A percentile compares a stretch with the other conserved stretches of the same genome.
Conservation (phyloP, 176 grass and related monocot genomes). For the Aegilops umbellulata region DNA sequence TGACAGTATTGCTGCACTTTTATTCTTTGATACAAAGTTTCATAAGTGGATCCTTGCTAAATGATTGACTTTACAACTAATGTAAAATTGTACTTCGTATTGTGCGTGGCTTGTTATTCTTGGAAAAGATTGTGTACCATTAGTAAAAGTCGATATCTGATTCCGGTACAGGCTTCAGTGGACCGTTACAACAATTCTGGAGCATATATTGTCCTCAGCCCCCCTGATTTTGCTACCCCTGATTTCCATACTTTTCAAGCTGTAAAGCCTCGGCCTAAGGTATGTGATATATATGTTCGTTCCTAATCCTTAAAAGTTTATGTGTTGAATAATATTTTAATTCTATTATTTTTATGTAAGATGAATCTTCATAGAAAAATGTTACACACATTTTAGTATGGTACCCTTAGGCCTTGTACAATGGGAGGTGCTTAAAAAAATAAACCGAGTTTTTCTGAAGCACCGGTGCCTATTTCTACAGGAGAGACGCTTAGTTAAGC, state of each 20-base stretch:
- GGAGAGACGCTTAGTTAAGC: too few relatives aligned
- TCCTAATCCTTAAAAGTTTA: not conserved
- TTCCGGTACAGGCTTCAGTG: constrained; percentile 59
- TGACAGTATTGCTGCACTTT: not conserved
- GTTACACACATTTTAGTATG: not conserved
- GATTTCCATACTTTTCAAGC: constrained; percentile 90
- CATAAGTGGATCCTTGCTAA: not conserved
- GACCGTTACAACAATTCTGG: constrained; percentile 78
- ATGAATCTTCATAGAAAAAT: not conserved
- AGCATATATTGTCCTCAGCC: constrained; percentile 82
- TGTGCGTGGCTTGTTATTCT: not conserved
- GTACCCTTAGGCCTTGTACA: not conserved
- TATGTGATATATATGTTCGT: constrained; percentile 24
- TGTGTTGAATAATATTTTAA: not conserved
- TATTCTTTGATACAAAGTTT: not conserved
- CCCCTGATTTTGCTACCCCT: constrained; percentile 82
- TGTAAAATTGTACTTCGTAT: not conserved
- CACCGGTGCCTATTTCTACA: too few relatives aligned
- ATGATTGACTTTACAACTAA: not conserved
- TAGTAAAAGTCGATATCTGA: not conserved
- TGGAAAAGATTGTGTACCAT: not conserved
- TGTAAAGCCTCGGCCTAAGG: constrained; percentile 78
- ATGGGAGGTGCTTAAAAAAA: too few relatives aligned
- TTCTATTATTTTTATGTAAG: not conserved
- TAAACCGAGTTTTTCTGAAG: too few relatives aligned